phyloP scores from a whole-genome alignment of 2,329 filamentous ascomycete genomes.

The Pseudocercospora macadamiae region DNA sequence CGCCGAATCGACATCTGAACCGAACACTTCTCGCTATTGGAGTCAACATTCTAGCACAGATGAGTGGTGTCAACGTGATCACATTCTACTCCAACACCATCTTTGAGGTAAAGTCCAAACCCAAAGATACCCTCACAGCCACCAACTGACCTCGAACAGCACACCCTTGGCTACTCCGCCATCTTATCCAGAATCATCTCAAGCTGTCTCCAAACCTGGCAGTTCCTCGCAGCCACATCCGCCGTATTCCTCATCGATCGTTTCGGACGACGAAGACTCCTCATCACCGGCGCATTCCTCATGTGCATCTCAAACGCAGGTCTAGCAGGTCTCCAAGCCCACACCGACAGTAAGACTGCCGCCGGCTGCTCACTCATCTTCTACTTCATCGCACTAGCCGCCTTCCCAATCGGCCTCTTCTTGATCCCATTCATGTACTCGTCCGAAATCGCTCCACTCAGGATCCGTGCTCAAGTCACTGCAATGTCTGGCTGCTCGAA shows the following conservation, averaged over 20 bases:
- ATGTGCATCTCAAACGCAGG: slow-evolving; percentile 34
- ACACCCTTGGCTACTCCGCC: slow-evolving; percentile 26
- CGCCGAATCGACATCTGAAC: slow-evolving; percentile 30
- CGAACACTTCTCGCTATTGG: slow-evolving; percentile 32
- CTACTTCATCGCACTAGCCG: slow-evolving; percentile 32
- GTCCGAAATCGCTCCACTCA: slow-evolving; percentile 37
- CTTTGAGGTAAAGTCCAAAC: slow-evolving; percentile 16
- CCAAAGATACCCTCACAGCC: background rate
- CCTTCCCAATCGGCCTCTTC: slow-evolving; percentile 36
- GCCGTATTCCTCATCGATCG: slow-evolving; percentile 36
- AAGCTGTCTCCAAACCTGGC: slow-evolving; percentile 34
- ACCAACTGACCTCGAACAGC: background rate
- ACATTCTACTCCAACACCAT: slow-evolving; percentile 34
- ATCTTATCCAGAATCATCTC: slow-evolving; percentile 30
- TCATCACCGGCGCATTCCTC: slow-evolving; percentile 32
- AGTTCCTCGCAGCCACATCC: slow-evolving; percentile 31
- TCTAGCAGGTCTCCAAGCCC: slow-evolving; percentile 28
- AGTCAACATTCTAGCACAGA: slow-evolving; percentile 32
- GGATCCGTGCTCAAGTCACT: slow-evolving; percentile 35
- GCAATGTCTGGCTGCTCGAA: slow-evolving; percentile 53
- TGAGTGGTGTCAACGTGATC: slow-evolving; percentile 33
- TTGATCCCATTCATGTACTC: slow-evolving; percentile 40
- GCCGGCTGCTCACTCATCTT: slow-evolving; percentile 32
- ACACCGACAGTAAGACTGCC: slow-evolving; percentile 23
- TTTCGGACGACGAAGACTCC: slow-evolving; percentile 34